Evolutionary conservation across 306 rosid species (phyloP).

Genomic region (Vigna unguiculata): DNA sequence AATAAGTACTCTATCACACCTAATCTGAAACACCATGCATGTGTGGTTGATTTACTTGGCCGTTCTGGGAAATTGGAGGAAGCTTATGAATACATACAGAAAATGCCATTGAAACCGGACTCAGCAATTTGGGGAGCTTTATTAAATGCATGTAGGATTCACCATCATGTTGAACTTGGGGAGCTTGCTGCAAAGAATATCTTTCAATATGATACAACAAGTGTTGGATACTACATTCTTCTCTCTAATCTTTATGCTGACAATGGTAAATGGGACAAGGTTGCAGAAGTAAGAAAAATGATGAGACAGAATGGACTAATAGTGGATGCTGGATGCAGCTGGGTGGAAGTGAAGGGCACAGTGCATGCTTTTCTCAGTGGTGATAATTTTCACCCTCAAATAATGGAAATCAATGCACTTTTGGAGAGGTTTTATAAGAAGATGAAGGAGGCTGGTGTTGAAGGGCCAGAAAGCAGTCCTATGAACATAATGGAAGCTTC

Average conservation of each 20-base stretch:
- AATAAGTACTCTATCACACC: conserved; percentile 62
- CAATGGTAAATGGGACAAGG: conserved; percentile 74
- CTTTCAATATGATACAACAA: conserved; percentile 60
- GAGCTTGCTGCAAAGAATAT: conserved; percentile 76
- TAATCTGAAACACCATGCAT: conserved; percentile 84
- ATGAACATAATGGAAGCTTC: conserved; percentile 67
- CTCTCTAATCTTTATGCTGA: conserved; percentile 79
- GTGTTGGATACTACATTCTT: conserved; percentile 83
- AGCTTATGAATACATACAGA: conserved; percentile 72
- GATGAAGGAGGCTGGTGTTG: conserved; percentile 65
- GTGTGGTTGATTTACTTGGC: conserved; percentile 84
- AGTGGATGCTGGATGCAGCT: conserved; percentile 93
- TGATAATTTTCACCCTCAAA: conserved; percentile 73
- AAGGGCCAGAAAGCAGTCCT: conserved; percentile 47
- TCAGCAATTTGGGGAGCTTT: conserved; percentile 95
- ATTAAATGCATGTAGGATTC: conserved; percentile 83
- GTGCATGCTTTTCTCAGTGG: conserved; percentile 93
- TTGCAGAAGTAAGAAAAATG: conserved; percentile 64
- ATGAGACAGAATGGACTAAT: conserved; percentile 79
- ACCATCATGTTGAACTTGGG: conserved; percentile 75
- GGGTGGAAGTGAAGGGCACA: conserved; percentile 85
- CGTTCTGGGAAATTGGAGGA: conserved; percentile 73
- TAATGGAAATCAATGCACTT: conserved; percentile 62
- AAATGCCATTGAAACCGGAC: conserved; percentile 79
- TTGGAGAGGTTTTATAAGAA: conserved; percentile 76